These are phyloP conservation scores for Suhomyces chickasaworum DNA, from an alignment of 1,139 yeast genomes.

Conservation along the genomic window DNA sequence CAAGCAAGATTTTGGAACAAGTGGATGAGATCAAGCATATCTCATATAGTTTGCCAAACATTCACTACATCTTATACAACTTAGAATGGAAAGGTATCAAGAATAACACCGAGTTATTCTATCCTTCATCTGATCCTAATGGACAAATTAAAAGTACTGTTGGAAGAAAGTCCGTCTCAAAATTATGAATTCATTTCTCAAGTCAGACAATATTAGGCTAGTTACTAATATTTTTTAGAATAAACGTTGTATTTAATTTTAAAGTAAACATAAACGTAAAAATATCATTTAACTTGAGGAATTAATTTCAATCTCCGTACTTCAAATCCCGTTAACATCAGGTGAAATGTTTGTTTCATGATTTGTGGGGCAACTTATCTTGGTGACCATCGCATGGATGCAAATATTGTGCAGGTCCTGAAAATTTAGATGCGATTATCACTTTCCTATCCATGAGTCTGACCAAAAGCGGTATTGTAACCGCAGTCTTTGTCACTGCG, in stretches of 20 bases:
- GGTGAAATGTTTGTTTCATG: neutral
- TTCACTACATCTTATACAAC: slow-evolving; percentile 81
- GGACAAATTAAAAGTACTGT: slow-evolving; percentile 88
- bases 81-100: slow-evolving; percentile 81
- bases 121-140: slow-evolving; percentile 91
- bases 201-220: neutral
- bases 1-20: slow-evolving; percentile 62
- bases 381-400: slow-evolving; percentile 6
- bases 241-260: neutral
- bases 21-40: slow-evolving; percentile 64
- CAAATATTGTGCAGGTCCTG: slow-evolving; percentile 11
- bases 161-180: slow-evolving; percentile 53
- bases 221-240: neutral
- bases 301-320: neutral
- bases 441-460: slow-evolving; percentile 4
- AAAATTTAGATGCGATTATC: slow-evolving; percentile 9
- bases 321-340: neutral
- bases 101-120: slow-evolving; percentile 79
- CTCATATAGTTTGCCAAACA: slow-evolving; percentile 79
- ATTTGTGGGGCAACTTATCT: slow-evolving; percentile 1
- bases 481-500: slow-evolving; percentile 42
- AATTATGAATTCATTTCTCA: slow-evolving; percentile 34
- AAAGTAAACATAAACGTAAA: neutral
- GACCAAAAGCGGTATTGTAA: slow-evolving; percentile 18
- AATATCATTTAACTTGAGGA: too few relatives aligned